Evolutionary conservation across 768 basidiomycete genomes (phyloP).

Genomic region (Serendipita vermifera): DNA sequence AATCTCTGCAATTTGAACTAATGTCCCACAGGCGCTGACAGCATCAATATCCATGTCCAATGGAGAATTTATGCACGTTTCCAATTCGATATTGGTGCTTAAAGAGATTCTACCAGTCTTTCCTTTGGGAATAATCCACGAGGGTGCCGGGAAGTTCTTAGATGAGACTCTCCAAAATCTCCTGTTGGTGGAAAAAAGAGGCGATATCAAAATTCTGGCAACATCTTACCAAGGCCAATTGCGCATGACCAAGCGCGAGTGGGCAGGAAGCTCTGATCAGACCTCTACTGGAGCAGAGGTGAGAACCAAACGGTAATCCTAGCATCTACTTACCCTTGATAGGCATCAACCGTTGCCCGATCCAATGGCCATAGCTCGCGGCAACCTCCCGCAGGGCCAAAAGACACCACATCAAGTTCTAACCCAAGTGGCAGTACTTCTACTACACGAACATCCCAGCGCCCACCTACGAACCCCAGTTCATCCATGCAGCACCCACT

Average conservation of each 20-base stretch:
- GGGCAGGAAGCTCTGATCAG: too few relatives aligned
- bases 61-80: slow-evolving; percentile 94
- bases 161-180: slow-evolving; percentile 51
- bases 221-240: slow-evolving; percentile 30
- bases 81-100: slow-evolving; percentile 88
- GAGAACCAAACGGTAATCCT: too few relatives aligned
- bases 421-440: too few relatives aligned
- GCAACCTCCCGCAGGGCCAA: too few relatives aligned
- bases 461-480: too few relatives aligned
- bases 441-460: too few relatives aligned
- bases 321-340: too few relatives aligned
- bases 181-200: slow-evolving; percentile 62
- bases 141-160: slow-evolving; percentile 41
- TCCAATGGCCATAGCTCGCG: too few relatives aligned
- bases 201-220: slow-evolving; percentile 71
- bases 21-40: background rate
- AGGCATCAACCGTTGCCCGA: too few relatives aligned
- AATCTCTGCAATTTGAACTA: background rate
- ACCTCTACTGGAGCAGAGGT: background rate
- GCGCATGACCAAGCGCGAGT: background rate
- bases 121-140: slow-evolving; percentile 49
- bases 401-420: too few relatives aligned
- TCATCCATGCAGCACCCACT: too few relatives aligned
- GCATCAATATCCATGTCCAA: slow-evolving; percentile 25
- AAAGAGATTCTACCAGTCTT: slow-evolving; percentile 86